These are phyloP conservation scores for Nitzschia inconspicua DNA, from an alignment of 108 stramenopile genomes.

Conservation along the genomic window DNA sequence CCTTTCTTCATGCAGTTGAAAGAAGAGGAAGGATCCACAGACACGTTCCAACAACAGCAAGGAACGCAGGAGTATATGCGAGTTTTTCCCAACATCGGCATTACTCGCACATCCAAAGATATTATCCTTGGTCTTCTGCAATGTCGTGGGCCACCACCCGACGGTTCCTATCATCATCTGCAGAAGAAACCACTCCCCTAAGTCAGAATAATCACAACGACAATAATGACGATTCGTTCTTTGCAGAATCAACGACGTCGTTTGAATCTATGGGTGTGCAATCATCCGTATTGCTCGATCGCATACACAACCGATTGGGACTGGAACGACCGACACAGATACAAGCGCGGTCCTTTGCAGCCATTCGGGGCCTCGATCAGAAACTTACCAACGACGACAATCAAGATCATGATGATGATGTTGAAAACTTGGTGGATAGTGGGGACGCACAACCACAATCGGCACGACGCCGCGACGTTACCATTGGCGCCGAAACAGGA, in stretches of 20 bases:
- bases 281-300: constrained; percentile 56
- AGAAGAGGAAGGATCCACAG: no score
- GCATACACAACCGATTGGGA: constrained; percentile 44
- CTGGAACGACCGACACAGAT: constrained; percentile 64
- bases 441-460: background rate
- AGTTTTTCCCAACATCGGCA: no score
- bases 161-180: no score
- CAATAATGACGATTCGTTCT: constrained; percentile 35
- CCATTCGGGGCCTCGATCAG: constrained; percentile 31
- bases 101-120: no score
- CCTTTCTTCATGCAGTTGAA: no score
- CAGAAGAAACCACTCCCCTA: no score
- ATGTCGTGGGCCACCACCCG: no score
- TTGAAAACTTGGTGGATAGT: background rate
- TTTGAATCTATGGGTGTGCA: constrained; percentile 71
- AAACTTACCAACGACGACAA: background rate
- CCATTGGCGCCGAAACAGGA: constrained; percentile 94
- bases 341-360: constrained; percentile 61
- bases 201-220: no score
- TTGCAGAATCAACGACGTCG: constrained; percentile 26
- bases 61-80: no score
- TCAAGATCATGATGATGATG: background rate
- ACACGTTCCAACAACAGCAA: no score
- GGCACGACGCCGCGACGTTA: constrained; percentile 42
- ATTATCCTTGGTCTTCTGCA: no score